Evolutionary conservation across 2,329 filamentous ascomycete species (phyloP), one percentile per base, ranked within the genome.

Genomic region (Ophiostoma perfectum): DNA sequence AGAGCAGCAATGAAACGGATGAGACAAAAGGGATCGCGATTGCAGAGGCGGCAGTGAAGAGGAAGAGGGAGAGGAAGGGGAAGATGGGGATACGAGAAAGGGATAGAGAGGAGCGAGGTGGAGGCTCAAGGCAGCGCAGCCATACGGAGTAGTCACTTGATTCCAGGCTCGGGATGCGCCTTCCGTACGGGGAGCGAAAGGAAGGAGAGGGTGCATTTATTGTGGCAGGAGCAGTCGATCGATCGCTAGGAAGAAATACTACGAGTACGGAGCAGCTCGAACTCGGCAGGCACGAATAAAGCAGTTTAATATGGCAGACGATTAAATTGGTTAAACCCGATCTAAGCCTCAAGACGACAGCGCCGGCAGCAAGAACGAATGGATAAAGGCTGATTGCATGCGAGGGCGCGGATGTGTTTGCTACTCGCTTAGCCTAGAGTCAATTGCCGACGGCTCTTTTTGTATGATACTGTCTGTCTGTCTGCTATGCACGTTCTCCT

Each of bases 81-180:
- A 11, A 55, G 38, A 38, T 2, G 27, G 27, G 27, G 27, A 27
- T 27, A 27, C 27, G 27, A 2, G 27, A 27, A 27, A 27, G 27
- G 44, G 41, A 47, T 60, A 27, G 36, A 42, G 67, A 52, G 44
- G 27, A n/a, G 27, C 8, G 47, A 49, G 49, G 49, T 55, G 49
- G 49, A 27, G 27, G 27, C 49, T 55, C 49, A 55, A 2, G 27
- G 27, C 49, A 55, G n/a, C 8, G 18, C 49, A 18, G 49, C 49
- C 49, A 36, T 55, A 27, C 18, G 49, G 18, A 18, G n/a, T 18
- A n/a, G 49, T 55, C 6, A 55, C n/a, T 55, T 36, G 49, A 55
- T 36, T 55, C 18, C 49, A 55, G 49, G n/a, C 49, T 52, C 49
- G 18, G 49, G 49, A 55, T 55, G 49, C 49, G 49, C 49, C 49